These are phyloP conservation scores for Pseudogymnoascus sp. DNA, from an alignment of 2,329 filamentous ascomycete species.

Conservation along the genomic window DNA sequence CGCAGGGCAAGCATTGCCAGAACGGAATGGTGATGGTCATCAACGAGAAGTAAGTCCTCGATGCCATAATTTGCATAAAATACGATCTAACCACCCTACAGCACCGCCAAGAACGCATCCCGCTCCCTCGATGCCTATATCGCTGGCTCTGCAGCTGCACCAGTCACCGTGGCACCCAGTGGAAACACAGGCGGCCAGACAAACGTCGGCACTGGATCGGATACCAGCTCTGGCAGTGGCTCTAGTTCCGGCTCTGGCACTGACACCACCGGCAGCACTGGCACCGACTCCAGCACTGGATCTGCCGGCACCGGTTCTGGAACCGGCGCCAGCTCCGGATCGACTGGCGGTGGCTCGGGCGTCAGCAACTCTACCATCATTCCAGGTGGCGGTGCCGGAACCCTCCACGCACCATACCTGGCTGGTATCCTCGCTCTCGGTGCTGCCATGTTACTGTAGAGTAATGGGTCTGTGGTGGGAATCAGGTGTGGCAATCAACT, in stretches of 20 bases:
- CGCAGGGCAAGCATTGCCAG: conserved; percentile 66
- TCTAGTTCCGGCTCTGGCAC: conserved; percentile 9
- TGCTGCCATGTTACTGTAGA: conserved; percentile 2
- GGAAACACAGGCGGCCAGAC: conserved; percentile 13
- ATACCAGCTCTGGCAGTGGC: conserved; percentile 10
- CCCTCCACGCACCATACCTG: neutral
- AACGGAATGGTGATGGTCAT: conserved; percentile 34
- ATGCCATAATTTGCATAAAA: conserved; percentile 29
- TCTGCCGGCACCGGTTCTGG: neutral
- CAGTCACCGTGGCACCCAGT: conserved; percentile 35
- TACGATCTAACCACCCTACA: conserved; percentile 12
- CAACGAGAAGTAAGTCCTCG: conserved; percentile 41
- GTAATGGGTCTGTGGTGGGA: neutral
- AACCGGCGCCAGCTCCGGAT: neutral
- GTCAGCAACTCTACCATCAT: neutral
- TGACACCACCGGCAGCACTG: conserved; percentile 1
- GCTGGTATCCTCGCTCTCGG: neutral
- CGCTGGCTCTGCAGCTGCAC: conserved; percentile 30
- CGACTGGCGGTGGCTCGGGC: neutral
- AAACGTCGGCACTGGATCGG: conserved; percentile 9
- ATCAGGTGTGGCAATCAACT: neutral
- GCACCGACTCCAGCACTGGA: neutral
- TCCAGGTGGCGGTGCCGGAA: neutral
- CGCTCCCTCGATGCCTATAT: conserved; percentile 39
- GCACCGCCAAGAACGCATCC: conserved; percentile 38